Conservation (phyloP, 768 basidiomycete genomes). For the Dendrothele bispora region DNA sequence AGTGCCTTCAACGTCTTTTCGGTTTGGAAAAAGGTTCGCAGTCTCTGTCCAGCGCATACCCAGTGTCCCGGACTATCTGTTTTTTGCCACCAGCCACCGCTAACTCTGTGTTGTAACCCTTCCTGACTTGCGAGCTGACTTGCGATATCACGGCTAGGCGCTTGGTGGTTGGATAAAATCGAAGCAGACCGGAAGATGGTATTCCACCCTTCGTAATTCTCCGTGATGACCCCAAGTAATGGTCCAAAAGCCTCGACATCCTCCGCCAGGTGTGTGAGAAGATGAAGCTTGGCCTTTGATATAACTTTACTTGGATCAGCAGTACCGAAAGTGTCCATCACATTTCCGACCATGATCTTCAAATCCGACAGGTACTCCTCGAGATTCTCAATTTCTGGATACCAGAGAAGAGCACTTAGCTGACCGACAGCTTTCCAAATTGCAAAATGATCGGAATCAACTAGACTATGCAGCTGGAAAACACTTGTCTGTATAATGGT, state of each 20-base stretch:
- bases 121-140: slow-evolving; percentile 10
- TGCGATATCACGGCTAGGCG: slow-evolving; percentile 26
- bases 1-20: too few relatives aligned
- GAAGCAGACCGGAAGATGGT: slow-evolving; percentile 22
- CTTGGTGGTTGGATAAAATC: slow-evolving; percentile 26
- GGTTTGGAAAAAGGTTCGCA: too few relatives aligned
- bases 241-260: slow-evolving; percentile 13
- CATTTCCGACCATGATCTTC: slow-evolving; percentile 11
- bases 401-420: slow-evolving; percentile 26
- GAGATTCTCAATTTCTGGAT: slow-evolving; percentile 19
- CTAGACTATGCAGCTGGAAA: slow-evolving; percentile 26
- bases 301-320: slow-evolving; percentile 15
- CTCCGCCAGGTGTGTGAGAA: slow-evolving; percentile 9
- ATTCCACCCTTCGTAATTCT: slow-evolving; percentile 26
- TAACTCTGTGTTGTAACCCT: slow-evolving; percentile 14
- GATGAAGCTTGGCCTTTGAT: slow-evolving; percentile 16
- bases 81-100: too few relatives aligned
- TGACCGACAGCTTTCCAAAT: slow-evolving; percentile 20
- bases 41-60: too few relatives aligned
- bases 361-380: slow-evolving; percentile 22
- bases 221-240: slow-evolving; percentile 8
- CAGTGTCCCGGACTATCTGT: too few relatives aligned
- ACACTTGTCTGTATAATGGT: slow-evolving; percentile 21
- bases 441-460: slow-evolving; percentile 15
- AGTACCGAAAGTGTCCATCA: slow-evolving; percentile 12